Evolutionary conservation across 306 rosid species (phyloP).

Genomic region (Dryas alaskensis): DNA sequence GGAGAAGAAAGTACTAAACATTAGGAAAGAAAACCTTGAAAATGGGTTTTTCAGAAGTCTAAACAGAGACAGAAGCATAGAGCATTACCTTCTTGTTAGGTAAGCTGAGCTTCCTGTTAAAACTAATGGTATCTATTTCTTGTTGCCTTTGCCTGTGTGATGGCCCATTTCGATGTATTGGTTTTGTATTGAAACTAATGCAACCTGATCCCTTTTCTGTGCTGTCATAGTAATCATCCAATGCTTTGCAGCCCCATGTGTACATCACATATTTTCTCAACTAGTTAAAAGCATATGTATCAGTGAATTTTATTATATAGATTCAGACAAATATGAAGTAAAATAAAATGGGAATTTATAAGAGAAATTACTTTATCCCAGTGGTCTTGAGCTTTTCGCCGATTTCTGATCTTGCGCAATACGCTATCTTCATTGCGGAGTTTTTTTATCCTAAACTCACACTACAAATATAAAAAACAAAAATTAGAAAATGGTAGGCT

Average conservation of each 20-base stretch:
- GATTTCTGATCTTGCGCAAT: slow-evolving; percentile 67
- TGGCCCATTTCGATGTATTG: slow-evolving; percentile 43
- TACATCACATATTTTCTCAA: slow-evolving; percentile 92
- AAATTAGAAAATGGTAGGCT: neutral
- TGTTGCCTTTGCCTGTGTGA: slow-evolving; percentile 43
- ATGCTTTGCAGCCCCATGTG: slow-evolving; percentile 59
- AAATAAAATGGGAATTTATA: slow-evolving; percentile 16
- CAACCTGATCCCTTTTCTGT: slow-evolving; percentile 42
- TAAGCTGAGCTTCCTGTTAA: slow-evolving; percentile 39
- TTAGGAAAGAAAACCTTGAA: neutral
- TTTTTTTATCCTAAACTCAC: slow-evolving; percentile 77
- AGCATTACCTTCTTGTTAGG: slow-evolving; percentile 52
- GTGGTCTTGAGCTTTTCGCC: slow-evolving; percentile 70
- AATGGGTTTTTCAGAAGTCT: neutral
- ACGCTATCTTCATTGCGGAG: slow-evolving; percentile 74
- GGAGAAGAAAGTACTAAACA: neutral
- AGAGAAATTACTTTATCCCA: slow-evolving; percentile 80
- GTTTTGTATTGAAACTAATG: slow-evolving; percentile 37
- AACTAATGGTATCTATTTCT: slow-evolving; percentile 38
- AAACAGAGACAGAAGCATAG: slow-evolving; percentile 9
- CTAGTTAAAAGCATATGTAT: slow-evolving; percentile 40
- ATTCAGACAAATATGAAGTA: slow-evolving; percentile 1
- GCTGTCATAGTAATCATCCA: slow-evolving; percentile 36
- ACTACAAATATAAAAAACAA: slow-evolving; percentile 40
- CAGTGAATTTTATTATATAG: slow-evolving; percentile 14